Evolutionary conservation across 805 yeast genomes (phyloP), one percentile per base, ranked within the genome.

Genomic region (Ogataea wickerhamii): DNA sequence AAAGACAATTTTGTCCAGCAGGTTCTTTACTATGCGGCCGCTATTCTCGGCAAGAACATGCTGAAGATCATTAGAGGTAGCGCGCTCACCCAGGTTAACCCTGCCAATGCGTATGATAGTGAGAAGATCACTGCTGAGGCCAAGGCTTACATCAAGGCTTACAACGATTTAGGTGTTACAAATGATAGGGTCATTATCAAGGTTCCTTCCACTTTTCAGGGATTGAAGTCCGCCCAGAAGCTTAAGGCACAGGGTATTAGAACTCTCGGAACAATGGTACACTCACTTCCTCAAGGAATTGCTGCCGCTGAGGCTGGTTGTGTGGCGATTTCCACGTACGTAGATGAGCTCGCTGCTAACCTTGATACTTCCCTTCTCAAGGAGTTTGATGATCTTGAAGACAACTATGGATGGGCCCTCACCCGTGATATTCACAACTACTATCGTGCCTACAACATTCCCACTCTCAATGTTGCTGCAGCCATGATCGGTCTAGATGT

Each of bases 261-360:
- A 16, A 48, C 56, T 22, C 45, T 62, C 10, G 67, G 64, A 16
- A 63, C 67, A 4, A 61, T 63, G 48, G 57, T 60, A 19, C 64
- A 59, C 37, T 51, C 61, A 10, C 44, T 61, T 18, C 60, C 51
- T n/a, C 67, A 63, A 39, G 67, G 61, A 16, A 51, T 62, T 18
- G 45, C 53, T 12, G 64, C 67, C 19, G 64, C 64, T n/a, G 66
- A 63, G 37, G 64, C 61, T n/a, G 57, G 61, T 5, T 58, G 64
- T 35, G 39, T 30, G 6, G 56, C 55, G 10, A 56, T 63, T 29
- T 54, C 64, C 2, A 56, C 67, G 12, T 63, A 63, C 39, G 63
- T 63, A 22, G 65, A 63, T 40, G 49, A 51, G 12, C 44, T 60
- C 31, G 51, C 50, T 25, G 57, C 48, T 16, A 53, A 54, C 26